Evolutionary conservation across 768 basidiomycete species (phyloP), one percentile per base, ranked within the genome.

Genomic region (Boletus tomentosulus): DNA sequence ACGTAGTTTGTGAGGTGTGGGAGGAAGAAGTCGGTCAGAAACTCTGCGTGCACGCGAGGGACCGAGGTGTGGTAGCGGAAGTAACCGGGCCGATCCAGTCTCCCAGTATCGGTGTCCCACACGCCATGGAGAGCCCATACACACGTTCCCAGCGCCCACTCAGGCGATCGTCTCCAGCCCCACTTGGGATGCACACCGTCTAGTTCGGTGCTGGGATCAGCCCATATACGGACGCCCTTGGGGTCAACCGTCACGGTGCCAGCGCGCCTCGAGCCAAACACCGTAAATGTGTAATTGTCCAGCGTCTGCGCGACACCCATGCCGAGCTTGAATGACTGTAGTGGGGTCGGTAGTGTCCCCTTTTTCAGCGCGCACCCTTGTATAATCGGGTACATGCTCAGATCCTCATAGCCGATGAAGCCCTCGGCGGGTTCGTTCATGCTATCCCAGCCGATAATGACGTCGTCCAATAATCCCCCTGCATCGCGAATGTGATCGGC

Each of bases 381-480:
- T 33, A 78, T 71, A 15, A 71, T 72, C 0, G 92, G 88, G 42
- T 86, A 83, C 12, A 66, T 55, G 48, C 76, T 78, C 28, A 99
- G 74, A 66, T 96, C 84, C 0, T 77, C 74, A 70, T 87, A 87
- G 2, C 79, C 82, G 34, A 84, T 61, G 41, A 70, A 76, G 0
- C 97, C 97, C 60, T 95, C 90, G 35, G 84, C 84, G 0, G 97
- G 96, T 69, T 99, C 97, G 68, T 99, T 98, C 70, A 98, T 73
- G 61, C 85, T 87, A 66, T 99, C 97, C 97, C 96, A 98, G 0
- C 97, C 97, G 46, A 98, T 86, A 11, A 99, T 81, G 59, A 92
- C 94, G 38, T 84, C 83, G 30, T 98, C 94, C 22, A 90, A 67
- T 35, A 98, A 69, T 33, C 81, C 86, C 0, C 87, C 88, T 0